phyloP scores from a whole-genome alignment of 2,329 filamentous ascomycete species.

The Gaeumannomyces tritici region DNA sequence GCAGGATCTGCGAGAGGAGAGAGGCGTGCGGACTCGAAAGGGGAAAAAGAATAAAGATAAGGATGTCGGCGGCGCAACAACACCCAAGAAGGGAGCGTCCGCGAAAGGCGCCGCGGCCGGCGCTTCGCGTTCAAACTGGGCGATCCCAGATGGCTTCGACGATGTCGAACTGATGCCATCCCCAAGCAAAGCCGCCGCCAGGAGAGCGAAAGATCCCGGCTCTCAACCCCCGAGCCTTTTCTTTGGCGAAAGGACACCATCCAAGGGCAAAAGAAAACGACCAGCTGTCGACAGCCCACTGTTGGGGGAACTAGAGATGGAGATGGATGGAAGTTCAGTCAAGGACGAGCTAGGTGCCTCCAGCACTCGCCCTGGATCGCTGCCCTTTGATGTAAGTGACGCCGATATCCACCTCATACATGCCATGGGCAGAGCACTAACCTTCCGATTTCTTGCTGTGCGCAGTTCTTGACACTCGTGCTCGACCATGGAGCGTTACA shows the following conservation, averaged over 20 bases:
- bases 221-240: constrained; percentile 29
- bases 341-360: constrained; percentile 7
- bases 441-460: neutral
- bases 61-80: constrained; percentile 31
- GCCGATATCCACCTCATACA: neutral
- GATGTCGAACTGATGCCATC: constrained; percentile 49
- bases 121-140: constrained; percentile 38
- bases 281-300: constrained; percentile 56
- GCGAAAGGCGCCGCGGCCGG: constrained; percentile 16
- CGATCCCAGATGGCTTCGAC: constrained; percentile 68
- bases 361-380: constrained; percentile 5
- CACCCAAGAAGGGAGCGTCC: constrained; percentile 42
- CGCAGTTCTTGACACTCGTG: constrained; percentile 50
- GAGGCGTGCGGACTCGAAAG: constrained; percentile 23
- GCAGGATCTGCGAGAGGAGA: constrained; percentile 58
- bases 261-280: constrained; percentile 62
- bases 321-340: constrained; percentile 18
- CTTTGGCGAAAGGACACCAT: constrained; percentile 49
- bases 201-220: constrained; percentile 25
- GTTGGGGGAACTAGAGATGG: constrained; percentile 46
- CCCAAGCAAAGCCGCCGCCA: constrained; percentile 38
- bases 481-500: constrained; percentile 50
- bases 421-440: constrained; percentile 12
- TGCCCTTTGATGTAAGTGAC: constrained; percentile 34
- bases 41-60: constrained; percentile 17